Percentiles rank a stretch among this genome's conserved stretches.
Evolutionary conservation across 305 asterid species (phyloP).

Genomic region (Plantago rigida): DNA sequence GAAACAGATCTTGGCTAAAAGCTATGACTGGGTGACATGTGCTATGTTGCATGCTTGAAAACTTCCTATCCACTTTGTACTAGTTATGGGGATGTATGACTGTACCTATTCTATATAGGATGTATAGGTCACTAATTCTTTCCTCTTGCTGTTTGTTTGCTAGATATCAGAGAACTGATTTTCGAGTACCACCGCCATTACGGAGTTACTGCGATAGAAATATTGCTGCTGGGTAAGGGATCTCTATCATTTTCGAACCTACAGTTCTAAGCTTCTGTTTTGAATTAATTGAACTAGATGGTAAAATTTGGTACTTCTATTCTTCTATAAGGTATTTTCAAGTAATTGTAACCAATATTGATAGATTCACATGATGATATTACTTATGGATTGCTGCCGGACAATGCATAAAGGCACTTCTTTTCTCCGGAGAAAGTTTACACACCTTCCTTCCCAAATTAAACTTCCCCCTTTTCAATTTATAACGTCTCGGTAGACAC

Average conservation of each 20-base stretch:
- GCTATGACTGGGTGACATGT: not conserved
- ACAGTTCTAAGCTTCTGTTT: conserved; percentile 7
- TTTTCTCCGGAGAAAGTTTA: not conserved
- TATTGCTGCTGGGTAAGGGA: conserved; percentile 43
- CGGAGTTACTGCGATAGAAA: conserved; percentile 44
- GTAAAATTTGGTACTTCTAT: conserved; percentile 7
- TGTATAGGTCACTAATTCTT: conserved; percentile 19
- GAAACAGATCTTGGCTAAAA: too few species aligned
- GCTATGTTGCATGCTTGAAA: too few species aligned
- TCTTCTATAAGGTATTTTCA: not conserved
- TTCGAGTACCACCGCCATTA: conserved; percentile 66
- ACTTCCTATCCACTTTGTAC: not conserved
- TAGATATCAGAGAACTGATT: conserved; percentile 73
- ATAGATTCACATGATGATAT: not conserved
- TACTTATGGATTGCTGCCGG: not conserved
- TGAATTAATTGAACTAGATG: conserved; percentile 1
- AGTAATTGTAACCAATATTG: not conserved
- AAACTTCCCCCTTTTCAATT: too few species aligned
- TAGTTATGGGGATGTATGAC: conserved; percentile 7
- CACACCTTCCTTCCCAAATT: too few species aligned
- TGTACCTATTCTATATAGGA: conserved; percentile 5
- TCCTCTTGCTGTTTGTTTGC: conserved; percentile 22
- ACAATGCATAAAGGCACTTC: not conserved
- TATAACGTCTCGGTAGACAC: too few species aligned
- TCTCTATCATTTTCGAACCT: conserved; percentile 15